Conservation (phyloP, 2,329 filamentous ascomycete species). For the Neofusicoccum laricinum region DNA sequence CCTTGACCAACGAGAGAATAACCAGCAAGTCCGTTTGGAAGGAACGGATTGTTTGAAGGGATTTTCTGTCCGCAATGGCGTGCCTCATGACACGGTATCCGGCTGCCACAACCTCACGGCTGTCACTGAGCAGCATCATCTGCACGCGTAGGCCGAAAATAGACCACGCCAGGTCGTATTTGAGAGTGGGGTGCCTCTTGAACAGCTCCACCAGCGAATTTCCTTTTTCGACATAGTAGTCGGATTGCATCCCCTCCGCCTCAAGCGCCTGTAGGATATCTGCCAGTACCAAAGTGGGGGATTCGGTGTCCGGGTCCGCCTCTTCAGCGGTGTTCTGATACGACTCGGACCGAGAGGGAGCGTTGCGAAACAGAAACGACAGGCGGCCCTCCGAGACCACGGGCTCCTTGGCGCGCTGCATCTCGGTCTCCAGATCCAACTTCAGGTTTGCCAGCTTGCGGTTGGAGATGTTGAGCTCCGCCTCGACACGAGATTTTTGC, state of each 20-base stretch:
- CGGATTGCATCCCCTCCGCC: conserved; percentile 78
- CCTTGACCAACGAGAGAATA: conserved; percentile 88
- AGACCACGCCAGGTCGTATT: conserved; percentile 95
- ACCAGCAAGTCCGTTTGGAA: conserved; percentile 92
- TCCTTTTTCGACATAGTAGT: conserved; percentile 91
- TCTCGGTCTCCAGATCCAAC: conserved; percentile 58
- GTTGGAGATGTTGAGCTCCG: conserved; percentile 87
- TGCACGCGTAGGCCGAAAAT: conserved; percentile 93
- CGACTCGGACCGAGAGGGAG: conserved; percentile 53
- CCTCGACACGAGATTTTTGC: conserved; percentile 58
- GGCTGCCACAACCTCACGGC: conserved; percentile 89
- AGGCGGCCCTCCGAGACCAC: conserved; percentile 51
- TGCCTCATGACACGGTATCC: conserved; percentile 93
- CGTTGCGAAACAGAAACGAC: conserved; percentile 57
- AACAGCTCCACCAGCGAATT: conserved; percentile 97
- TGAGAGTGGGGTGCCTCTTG: conserved; percentile 85
- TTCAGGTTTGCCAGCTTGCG: conserved; percentile 61
- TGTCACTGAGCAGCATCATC: conserved; percentile 92
- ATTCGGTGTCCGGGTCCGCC: conserved; percentile 69
- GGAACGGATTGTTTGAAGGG: conserved; percentile 80
- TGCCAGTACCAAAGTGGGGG: conserved; percentile 84
- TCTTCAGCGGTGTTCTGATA: conserved; percentile 50
- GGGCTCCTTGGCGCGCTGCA: conserved; percentile 57
- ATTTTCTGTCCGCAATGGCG: conserved; percentile 87
- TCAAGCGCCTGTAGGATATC: conserved; percentile 91